Conservation (phyloP, 192 early-diverging fungal species). For the Coemansia sp. region DNA sequence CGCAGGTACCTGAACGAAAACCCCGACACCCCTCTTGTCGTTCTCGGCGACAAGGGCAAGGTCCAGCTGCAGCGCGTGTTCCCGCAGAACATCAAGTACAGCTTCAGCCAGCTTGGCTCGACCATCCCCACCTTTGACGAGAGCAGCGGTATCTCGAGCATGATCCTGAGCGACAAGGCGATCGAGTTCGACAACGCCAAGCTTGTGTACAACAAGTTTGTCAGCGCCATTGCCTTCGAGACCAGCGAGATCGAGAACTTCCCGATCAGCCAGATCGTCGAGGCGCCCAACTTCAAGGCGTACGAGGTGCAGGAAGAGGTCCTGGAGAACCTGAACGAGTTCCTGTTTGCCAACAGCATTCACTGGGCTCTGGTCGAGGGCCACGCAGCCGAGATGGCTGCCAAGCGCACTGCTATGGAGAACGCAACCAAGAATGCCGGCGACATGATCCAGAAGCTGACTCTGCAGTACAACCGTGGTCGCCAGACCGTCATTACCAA, state of each 20-base stretch:
- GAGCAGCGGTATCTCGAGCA: slow-evolving; percentile 76
- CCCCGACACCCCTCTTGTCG: slow-evolving; percentile 59
- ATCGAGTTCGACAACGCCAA: slow-evolving; percentile 65
- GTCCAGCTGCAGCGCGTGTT: slow-evolving; percentile 77
- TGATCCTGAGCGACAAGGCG: slow-evolving; percentile 62
- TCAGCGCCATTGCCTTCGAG: slow-evolving; percentile 92
- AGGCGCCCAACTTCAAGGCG: slow-evolving; percentile 76
- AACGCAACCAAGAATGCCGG: slow-evolving; percentile 99
- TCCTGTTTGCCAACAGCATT: slow-evolving; percentile 88
- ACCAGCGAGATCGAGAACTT: slow-evolving; percentile 58
- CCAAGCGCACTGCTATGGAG: slow-evolving; percentile 98
- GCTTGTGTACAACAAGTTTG: slow-evolving; percentile 94
- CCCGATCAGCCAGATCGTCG: slow-evolving; percentile 65
- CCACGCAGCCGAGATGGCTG: slow-evolving; percentile 92
- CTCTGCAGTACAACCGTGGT: slow-evolving; percentile 94
- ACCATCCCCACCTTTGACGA: slow-evolving; percentile 84
- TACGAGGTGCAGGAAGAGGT: slow-evolving; percentile 91
- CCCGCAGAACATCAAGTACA: slow-evolving; percentile 73
- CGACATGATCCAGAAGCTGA: slow-evolving; percentile 96
- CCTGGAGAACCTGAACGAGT: slow-evolving; percentile 86
- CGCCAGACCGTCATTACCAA: slow-evolving; percentile 98
- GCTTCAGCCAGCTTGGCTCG: slow-evolving; percentile 93
- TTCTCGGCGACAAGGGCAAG: slow-evolving; percentile 94
- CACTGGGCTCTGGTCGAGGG: slow-evolving; percentile 97
- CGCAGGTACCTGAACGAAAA: slow-evolving; percentile 62